Percentiles rank a stretch among this genome's conserved stretches.
phyloP scores from a whole-genome alignment of 2,329 filamentous ascomycete species.

The Phyllosticta capitalensis region DNA sequence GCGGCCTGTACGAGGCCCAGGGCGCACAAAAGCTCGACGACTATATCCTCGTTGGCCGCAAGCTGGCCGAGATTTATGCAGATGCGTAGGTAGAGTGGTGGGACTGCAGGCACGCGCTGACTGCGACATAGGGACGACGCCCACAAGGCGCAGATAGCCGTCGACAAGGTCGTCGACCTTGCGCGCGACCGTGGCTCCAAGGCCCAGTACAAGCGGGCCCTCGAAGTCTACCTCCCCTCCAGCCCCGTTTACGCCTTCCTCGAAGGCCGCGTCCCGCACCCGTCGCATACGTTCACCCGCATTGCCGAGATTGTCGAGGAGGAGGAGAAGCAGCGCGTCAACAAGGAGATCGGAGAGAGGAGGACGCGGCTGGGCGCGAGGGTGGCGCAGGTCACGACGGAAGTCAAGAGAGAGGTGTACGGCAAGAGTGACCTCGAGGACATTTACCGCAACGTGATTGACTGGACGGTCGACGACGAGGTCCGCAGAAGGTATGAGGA shows the following conservation, averaged over 20 bases:
- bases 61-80: constrained; percentile 65
- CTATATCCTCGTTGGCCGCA: constrained; percentile 65
- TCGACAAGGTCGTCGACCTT: constrained; percentile 72
- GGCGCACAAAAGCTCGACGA: constrained; percentile 57
- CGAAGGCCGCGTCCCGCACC: constrained; percentile 73
- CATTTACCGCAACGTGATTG: constrained; percentile 72
- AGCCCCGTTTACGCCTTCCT: constrained; percentile 73
- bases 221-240: constrained; percentile 62
- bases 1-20: constrained; percentile 76
- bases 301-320: constrained; percentile 76
- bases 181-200: constrained; percentile 63
- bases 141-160: constrained; percentile 49
- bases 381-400: constrained; percentile 69
- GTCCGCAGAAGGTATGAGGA: constrained; percentile 78
- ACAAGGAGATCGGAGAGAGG: constrained; percentile 79
- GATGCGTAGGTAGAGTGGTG: constrained; percentile 40
- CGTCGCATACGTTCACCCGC: constrained; percentile 68
- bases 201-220: constrained; percentile 63
- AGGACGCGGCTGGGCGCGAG: constrained; percentile 79
- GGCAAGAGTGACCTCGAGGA: constrained; percentile 65
- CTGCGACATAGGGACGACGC: constrained; percentile 43
- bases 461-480: constrained; percentile 86
- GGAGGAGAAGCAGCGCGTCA: constrained; percentile 82
- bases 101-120: neutral
- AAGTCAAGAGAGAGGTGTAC: constrained; percentile 82